Evolutionary conservation across 306 rosid genomes (phyloP).

Genomic region (Crotalaria pallida): DNA sequence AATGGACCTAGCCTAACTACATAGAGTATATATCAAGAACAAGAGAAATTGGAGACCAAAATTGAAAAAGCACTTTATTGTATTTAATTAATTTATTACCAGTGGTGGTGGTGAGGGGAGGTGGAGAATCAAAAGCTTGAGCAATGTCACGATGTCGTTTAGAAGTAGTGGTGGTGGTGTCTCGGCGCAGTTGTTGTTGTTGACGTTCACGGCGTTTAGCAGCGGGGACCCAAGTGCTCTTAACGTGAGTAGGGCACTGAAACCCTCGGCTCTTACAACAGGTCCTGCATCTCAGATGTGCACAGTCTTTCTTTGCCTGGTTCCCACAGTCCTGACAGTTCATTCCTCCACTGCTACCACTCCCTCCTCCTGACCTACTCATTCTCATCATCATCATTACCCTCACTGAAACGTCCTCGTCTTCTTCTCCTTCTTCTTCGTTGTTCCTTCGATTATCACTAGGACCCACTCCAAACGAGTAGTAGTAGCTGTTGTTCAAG

Average conservation of each 20-base stretch:
- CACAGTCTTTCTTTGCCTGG: slow-evolving; percentile 92
- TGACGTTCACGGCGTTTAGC: slow-evolving; percentile 90
- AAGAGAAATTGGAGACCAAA: neutral
- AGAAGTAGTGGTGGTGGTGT: slow-evolving; percentile 44
- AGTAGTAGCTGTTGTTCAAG: slow-evolving; percentile 41
- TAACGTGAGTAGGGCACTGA: slow-evolving; percentile 80
- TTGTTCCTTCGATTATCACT: slow-evolving; percentile 34
- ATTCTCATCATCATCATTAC: too few relatives aligned
- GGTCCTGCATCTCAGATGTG: slow-evolving; percentile 78
- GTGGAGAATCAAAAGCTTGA: slow-evolving; percentile 39
- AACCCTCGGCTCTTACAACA: slow-evolving; percentile 82
- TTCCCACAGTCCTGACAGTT: slow-evolving; percentile 96
- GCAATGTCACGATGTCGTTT: slow-evolving; percentile 59
- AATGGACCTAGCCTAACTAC: neutral
- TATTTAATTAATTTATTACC: too few relatives aligned
- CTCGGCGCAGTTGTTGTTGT: slow-evolving; percentile 43
- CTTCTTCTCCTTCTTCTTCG: slow-evolving; percentile 28
- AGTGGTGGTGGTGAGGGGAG: slow-evolving; percentile 54
- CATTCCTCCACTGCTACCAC: slow-evolving; percentile 42
- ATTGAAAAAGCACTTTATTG: too few relatives aligned
- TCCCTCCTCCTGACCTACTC: slow-evolving; percentile 50
- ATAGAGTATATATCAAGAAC: neutral
- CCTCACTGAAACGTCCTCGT: too few relatives aligned
- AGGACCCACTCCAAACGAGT: slow-evolving; percentile 65
- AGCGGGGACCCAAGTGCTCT: slow-evolving; percentile 99